Conservation (phyloP, 495 filamentous ascomycete genomes). For the Lasiosphaeria miniovina region DNA sequence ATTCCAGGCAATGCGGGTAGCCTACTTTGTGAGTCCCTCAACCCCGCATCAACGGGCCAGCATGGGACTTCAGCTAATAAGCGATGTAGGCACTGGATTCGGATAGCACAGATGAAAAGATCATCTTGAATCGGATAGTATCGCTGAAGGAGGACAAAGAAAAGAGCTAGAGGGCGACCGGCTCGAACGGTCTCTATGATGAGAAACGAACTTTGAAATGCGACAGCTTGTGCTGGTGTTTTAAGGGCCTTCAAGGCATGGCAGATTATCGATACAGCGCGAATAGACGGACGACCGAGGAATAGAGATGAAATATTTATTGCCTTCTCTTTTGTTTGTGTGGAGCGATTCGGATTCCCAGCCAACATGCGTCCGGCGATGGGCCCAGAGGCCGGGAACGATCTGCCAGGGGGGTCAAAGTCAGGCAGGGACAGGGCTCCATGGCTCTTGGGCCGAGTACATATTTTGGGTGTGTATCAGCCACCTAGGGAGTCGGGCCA, state of each 20-base stretch:
- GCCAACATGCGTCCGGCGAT: not conserved
- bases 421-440: not conserved
- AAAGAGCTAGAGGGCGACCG: slow-evolving; percentile 46
- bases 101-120: slow-evolving; percentile 69
- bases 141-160: slow-evolving; percentile 85
- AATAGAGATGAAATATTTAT: not conserved
- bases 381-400: not conserved
- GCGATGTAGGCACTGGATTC: slow-evolving; percentile 60
- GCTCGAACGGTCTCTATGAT: not conserved
- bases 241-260: not conserved
- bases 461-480: slow-evolving; percentile 1
- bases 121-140: slow-evolving; percentile 90
- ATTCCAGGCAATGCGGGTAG: slow-evolving; percentile 90
- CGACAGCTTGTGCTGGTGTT: not conserved
- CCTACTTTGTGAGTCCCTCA: slow-evolving; percentile 62
- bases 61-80: slow-evolving; percentile 11
- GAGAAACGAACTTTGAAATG: not conserved
- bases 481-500: slow-evolving; percentile 2
- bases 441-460: not conserved
- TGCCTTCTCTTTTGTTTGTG: not conserved
- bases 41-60: not conserved
- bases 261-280: not conserved
- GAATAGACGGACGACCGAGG: not conserved
- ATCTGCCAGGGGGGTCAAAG: not conserved
- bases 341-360: not conserved